A percentile compares a stretch with the other conserved stretches of the same genome.
Evolutionary conservation across 164 flowering plant species (phyloP).

Genomic region (Dillenia turbinata): DNA sequence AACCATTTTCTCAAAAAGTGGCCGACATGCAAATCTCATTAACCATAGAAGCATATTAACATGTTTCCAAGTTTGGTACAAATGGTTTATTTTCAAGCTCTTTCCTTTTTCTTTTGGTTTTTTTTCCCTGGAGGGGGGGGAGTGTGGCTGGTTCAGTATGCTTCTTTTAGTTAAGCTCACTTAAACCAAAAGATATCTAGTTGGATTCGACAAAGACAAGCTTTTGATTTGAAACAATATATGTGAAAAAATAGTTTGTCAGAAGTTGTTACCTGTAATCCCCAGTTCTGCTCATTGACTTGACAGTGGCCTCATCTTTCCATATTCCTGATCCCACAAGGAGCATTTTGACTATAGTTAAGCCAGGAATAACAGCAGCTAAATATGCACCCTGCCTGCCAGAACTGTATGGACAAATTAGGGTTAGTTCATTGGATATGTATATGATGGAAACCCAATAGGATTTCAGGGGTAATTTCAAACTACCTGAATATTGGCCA

Average conservation of each 20-base stretch:
- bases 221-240: no score
- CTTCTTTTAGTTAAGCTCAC: no score
- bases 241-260: neutral
- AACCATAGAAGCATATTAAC: no score
- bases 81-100: no score
- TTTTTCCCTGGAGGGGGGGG: no score
- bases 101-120: no score
- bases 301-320: slow-evolving; percentile 83
- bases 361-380: slow-evolving; percentile 70
- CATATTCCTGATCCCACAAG: slow-evolving; percentile 68
- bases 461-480: neutral
- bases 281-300: slow-evolving; percentile 91
- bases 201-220: no score
- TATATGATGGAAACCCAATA: neutral
- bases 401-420: slow-evolving; percentile 36
- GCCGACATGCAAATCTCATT: no score
- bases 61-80: no score
- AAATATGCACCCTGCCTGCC: slow-evolving; percentile 53
- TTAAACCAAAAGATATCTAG: no score
- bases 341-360: slow-evolving; percentile 74
- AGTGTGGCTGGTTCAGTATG: no score
- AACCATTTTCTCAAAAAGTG: no score
- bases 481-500: slow-evolving; percentile 95
- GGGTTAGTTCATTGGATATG: slow-evolving; percentile 7
- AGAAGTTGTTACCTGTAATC: slow-evolving; percentile 54